Evolutionary conservation across 2,329 filamentous ascomycete genomes (phyloP).

Genomic region (Cladophialophora yegresii): DNA sequence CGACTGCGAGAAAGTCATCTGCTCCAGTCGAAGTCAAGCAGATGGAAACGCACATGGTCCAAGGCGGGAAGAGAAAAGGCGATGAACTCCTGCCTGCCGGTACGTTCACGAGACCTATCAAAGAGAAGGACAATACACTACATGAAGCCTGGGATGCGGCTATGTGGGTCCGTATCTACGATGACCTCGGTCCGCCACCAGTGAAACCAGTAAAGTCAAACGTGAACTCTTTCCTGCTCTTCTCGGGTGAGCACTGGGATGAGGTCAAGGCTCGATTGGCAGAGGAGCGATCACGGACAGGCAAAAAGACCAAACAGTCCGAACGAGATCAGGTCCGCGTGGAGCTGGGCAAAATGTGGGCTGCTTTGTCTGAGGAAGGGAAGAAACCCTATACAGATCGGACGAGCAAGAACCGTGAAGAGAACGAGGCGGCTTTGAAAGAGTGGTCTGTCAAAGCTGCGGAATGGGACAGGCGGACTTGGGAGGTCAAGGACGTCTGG

Average conservation of each 20-base stretch:
- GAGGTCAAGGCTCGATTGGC: slow-evolving; percentile 67
- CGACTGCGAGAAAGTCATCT: slow-evolving; percentile 42
- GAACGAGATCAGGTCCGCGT: slow-evolving; percentile 73
- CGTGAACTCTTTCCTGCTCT: slow-evolving; percentile 85
- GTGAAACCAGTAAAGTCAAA: slow-evolving; percentile 70
- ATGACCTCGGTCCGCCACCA: slow-evolving; percentile 72
- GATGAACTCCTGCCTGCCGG: slow-evolving; percentile 35
- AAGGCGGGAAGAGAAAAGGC: slow-evolving; percentile 37
- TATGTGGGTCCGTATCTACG: slow-evolving; percentile 59
- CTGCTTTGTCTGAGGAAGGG: slow-evolving; percentile 67
- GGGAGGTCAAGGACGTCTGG: slow-evolving; percentile 47
- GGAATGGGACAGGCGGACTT: slow-evolving; percentile 48
- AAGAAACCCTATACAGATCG: slow-evolving; percentile 77
- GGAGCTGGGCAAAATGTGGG: slow-evolving; percentile 90
- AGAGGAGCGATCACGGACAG: slow-evolving; percentile 61
- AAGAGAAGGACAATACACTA: slow-evolving; percentile 39
- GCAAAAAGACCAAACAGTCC: slow-evolving; percentile 58
- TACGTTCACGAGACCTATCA: slow-evolving; percentile 34
- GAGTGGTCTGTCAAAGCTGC: slow-evolving; percentile 72
- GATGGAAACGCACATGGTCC: slow-evolving; percentile 33
- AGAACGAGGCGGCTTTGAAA: slow-evolving; percentile 63
- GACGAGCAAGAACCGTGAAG: slow-evolving; percentile 69
- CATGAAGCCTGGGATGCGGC: slow-evolving; percentile 58
- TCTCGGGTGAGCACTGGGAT: slow-evolving; percentile 73
- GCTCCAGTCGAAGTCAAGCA: slow-evolving; percentile 44